Evolutionary conservation across 257 asterid genomes (phyloP).

Genomic region (Rubia yunnanensis): DNA sequence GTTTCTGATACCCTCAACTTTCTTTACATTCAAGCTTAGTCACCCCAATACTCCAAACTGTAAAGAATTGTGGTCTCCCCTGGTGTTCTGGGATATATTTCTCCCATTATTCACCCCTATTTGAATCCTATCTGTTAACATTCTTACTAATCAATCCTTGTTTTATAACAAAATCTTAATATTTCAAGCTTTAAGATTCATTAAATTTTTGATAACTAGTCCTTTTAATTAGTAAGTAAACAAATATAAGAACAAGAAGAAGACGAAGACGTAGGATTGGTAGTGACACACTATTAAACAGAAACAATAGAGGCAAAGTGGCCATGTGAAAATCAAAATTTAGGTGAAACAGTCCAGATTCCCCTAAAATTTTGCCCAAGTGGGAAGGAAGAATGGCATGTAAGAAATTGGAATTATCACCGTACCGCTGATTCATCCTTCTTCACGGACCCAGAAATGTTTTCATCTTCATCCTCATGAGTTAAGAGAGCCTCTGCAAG

Average conservation of each 20-base stretch:
- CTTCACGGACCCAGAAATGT: conserved; percentile 4
- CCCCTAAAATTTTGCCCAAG: not conserved
- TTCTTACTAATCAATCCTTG: not conserved
- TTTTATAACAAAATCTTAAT: too few species aligned
- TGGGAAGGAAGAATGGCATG: not conserved
- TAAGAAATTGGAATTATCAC: not conserved
- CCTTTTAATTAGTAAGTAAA: not conserved
- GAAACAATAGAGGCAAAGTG: not conserved
- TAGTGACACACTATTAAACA: not conserved
- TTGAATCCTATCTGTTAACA: too few species aligned
- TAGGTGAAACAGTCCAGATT: not conserved
- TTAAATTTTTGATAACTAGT: not conserved
- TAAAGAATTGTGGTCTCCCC: not conserved
- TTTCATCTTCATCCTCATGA: conserved; percentile 3
- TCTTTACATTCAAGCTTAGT: not conserved
- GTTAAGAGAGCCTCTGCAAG: conserved; percentile 14
- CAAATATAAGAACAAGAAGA: not conserved
- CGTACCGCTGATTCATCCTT: not conserved
- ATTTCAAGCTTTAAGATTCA: not conserved
- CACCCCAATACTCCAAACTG: not conserved
- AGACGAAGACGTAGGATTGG: too few species aligned
- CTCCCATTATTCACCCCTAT: not conserved
- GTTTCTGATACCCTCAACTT: not conserved
- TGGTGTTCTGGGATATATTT: not conserved
- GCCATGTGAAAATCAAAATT: not conserved